Conservation (phyloP, 345 rosid species). For the Linum tenue region DNA sequence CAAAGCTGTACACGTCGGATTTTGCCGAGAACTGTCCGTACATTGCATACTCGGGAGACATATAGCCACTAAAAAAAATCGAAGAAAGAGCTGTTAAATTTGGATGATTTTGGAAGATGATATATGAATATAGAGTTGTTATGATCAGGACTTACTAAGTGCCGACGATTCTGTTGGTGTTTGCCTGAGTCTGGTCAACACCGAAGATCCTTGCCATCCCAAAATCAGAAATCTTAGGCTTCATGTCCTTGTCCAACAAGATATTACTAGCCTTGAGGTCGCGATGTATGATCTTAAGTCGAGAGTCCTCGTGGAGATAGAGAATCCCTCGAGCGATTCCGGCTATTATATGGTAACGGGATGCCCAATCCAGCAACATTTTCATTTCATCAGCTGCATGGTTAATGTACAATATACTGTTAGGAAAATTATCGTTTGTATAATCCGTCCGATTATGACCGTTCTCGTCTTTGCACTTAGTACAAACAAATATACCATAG, state of each 20-base stretch:
- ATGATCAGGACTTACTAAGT: conserved; percentile 17
- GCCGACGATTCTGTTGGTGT: conserved; percentile 18
- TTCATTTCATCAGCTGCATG: conserved; percentile 24
- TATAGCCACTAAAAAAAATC: conserved; percentile 14
- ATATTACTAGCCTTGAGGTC: conserved; percentile 47
- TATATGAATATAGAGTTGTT: background rate
- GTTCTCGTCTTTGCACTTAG: no score
- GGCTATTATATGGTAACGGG: conserved; percentile 36
- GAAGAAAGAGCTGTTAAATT: background rate
- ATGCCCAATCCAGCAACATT: conserved; percentile 34
- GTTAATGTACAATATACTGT: no score
- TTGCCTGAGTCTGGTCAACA: conserved; percentile 15
- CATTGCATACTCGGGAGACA: conserved; percentile 23
- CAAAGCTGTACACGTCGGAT: conserved; percentile 26
- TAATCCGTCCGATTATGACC: no score
- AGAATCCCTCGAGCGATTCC: conserved; percentile 51
- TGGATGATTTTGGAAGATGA: background rate
- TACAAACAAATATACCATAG: conserved; percentile 1
- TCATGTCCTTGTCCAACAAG: conserved; percentile 23
- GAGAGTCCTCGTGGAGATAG: conserved; percentile 47
- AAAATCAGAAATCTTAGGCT: conserved; percentile 26
- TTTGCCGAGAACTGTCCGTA: conserved; percentile 22
- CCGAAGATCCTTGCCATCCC: conserved; percentile 25
- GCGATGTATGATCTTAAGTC: conserved; percentile 39
- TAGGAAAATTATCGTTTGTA: no score